phyloP scores from a whole-genome alignment of 495 filamentous ascomycete species.

The Corynascus novoguineensis region DNA sequence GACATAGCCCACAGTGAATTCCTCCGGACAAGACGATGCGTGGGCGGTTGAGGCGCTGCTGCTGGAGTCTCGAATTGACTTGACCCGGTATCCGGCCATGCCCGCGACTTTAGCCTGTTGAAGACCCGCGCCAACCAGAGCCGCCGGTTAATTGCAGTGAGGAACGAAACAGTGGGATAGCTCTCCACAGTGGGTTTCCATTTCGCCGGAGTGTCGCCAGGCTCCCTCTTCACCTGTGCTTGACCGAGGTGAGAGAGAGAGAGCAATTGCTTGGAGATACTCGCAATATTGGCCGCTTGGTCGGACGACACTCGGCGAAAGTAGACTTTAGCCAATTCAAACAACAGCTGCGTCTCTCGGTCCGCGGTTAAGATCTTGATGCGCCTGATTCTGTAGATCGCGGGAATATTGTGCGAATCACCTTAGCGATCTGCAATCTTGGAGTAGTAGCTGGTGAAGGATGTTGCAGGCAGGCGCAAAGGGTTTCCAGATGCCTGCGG shows the following conservation, averaged over 20 bases:
- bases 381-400: background rate
- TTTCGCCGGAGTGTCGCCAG: conserved; percentile 12
- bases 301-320: background rate
- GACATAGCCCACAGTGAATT: too few relatives aligned
- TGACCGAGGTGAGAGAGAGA: conserved; percentile 10
- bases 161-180: conserved; percentile 2
- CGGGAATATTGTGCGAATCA: background rate
- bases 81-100: conserved; percentile 33
- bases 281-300: background rate
- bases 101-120: conserved; percentile 28
- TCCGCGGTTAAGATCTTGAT: background rate
- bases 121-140: conserved; percentile 24
- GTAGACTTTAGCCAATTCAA: conserved; percentile 2
- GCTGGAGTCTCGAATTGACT: conserved; percentile 19
- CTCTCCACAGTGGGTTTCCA: conserved; percentile 19
- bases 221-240: background rate
- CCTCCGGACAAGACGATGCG: conserved; percentile 10
- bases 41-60: conserved; percentile 1
- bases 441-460: too few relatives aligned
- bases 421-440: background rate
- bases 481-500: too few relatives aligned
- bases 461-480: too few relatives aligned
- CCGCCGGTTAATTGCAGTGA: conserved; percentile 25
- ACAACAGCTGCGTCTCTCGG: background rate
- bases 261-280: background rate